These are phyloP conservation scores for Hirsutella rhossiliensis DNA, from an alignment of 2,329 filamentous ascomycete species.

Conservation along the genomic window DNA sequence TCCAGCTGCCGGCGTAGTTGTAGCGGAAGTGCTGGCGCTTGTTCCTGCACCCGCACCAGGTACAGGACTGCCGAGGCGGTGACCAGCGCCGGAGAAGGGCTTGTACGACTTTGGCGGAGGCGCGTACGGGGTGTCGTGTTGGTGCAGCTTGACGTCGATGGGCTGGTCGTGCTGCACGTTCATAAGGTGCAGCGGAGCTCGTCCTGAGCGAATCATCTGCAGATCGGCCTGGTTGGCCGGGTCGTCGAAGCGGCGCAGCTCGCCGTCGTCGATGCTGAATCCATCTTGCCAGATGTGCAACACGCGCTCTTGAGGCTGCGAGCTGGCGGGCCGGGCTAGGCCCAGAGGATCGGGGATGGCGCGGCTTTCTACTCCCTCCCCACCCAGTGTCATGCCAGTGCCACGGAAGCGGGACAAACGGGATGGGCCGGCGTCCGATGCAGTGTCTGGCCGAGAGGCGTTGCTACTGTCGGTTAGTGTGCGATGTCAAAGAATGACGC, in stretches of 20 bases:
- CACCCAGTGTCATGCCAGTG: constrained; percentile 63
- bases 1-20: constrained; percentile 16
- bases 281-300: constrained; percentile 76
- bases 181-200: constrained; percentile 67
- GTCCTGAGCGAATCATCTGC: constrained; percentile 63
- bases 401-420: constrained; percentile 50
- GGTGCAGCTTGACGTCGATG: constrained; percentile 67
- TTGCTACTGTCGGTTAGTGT: constrained; percentile 34
- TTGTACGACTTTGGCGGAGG: constrained; percentile 63
- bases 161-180: constrained; percentile 64
- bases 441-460: constrained; percentile 40
- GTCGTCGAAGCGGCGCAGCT: constrained; percentile 67
- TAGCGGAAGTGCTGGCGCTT: constrained; percentile 11
- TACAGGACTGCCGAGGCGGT: constrained; percentile 65
- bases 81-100: constrained; percentile 61
- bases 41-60: constrained; percentile 38
- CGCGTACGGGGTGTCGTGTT: constrained; percentile 60
- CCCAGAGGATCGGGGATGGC: constrained; percentile 49
- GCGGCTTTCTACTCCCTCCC: constrained; percentile 61
- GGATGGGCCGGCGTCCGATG: constrained; percentile 37
- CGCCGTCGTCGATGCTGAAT: constrained; percentile 75
- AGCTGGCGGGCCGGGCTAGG: constrained; percentile 13
- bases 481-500: not conserved
- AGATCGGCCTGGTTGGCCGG: constrained; percentile 61
- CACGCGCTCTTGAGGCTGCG: constrained; percentile 49